These are phyloP conservation scores for Fagus crenata DNA, from an alignment of 306 rosid genomes.

Conservation along the genomic window DNA sequence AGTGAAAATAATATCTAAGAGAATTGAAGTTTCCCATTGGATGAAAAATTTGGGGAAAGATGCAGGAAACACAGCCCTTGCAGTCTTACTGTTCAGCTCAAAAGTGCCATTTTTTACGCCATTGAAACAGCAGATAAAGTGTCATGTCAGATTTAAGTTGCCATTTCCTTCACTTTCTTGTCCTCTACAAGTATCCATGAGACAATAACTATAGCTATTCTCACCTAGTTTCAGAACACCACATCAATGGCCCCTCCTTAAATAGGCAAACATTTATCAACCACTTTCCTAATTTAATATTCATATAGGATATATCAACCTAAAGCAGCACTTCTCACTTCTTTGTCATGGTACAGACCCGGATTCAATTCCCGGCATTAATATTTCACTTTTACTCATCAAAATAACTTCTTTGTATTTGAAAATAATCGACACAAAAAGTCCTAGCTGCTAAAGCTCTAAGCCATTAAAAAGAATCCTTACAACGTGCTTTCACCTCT, in stretches of 20 bases:
- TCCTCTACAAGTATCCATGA: background rate
- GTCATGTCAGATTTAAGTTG: background rate
- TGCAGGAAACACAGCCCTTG: background rate
- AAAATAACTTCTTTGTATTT: background rate
- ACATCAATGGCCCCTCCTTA: background rate
- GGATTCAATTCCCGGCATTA: too few relatives aligned
- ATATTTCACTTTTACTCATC: too few relatives aligned
- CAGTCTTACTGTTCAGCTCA: background rate
- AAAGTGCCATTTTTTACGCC: background rate
- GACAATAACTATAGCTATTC: background rate
- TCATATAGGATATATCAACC: background rate
- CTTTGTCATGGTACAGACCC: background rate
- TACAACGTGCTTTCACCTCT: background rate
- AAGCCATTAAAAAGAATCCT: background rate
- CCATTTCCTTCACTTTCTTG: background rate
- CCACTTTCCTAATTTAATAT: background rate
- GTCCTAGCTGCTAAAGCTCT: background rate
- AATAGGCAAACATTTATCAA: background rate
- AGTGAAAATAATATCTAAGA: background rate
- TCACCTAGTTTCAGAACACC: background rate
- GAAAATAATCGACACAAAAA: slow-evolving; percentile 5
- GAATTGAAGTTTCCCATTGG: background rate
- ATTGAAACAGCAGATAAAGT: background rate
- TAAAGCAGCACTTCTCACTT: background rate
- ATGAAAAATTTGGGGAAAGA: background rate